phyloP scores from a whole-genome alignment of 306 rosid genomes.

The Chamaecrista fasciculata region DNA sequence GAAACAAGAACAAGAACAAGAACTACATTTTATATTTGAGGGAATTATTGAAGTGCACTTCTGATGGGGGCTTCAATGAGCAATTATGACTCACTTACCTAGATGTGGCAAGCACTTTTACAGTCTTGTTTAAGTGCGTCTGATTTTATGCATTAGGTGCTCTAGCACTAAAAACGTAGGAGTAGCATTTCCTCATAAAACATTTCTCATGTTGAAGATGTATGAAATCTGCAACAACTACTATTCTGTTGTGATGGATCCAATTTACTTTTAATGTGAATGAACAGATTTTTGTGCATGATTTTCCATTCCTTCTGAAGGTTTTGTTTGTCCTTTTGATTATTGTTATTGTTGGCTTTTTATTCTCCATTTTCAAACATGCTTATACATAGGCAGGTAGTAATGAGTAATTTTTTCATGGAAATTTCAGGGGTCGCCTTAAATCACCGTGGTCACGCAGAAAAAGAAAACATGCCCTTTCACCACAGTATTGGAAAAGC shows the following conservation, averaged over 20 bases:
- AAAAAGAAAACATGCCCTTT: constrained; percentile 86
- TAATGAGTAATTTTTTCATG: constrained; percentile 8
- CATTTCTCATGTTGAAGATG: constrained; percentile 13
- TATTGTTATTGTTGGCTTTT: constrained; percentile 2
- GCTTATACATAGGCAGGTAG: neutral
- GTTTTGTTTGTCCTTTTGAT: neutral
- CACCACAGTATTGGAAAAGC: constrained; percentile 73
- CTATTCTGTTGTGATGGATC: neutral
- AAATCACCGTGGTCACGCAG: constrained; percentile 99
- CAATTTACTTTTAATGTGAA: constrained; percentile 16
- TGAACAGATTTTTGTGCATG: constrained; percentile 6
- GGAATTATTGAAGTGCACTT: neutral
- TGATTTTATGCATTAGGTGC: constrained; percentile 9
- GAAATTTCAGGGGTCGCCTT: constrained; percentile 75
- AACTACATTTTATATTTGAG: neutral
- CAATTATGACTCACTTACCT: neutral
- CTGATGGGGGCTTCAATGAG: neutral
- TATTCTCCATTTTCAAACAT: constrained; percentile 10
- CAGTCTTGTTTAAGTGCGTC: neutral
- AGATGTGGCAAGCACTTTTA: neutral
- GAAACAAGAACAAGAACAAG: no score
- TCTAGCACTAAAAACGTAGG: constrained; percentile 15
- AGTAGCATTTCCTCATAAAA: neutral
- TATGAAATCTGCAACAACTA: neutral
- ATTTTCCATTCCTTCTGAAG: neutral